Conservation (phyloP, 148 eudicot species). For the Rhododendron simsii region DNA sequence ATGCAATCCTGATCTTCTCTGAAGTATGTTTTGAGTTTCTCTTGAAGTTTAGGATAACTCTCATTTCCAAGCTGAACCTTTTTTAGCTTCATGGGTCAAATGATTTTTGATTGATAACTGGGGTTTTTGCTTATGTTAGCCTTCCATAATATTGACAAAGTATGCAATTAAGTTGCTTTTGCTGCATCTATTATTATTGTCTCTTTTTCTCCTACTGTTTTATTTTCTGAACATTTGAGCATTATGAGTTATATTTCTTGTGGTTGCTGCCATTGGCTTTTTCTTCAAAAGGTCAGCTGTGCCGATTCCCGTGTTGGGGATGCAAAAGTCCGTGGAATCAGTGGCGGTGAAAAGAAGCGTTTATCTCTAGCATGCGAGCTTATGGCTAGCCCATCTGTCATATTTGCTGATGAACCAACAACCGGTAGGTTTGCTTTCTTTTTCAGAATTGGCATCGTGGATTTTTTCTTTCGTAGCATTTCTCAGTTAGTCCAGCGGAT, state of each 20-base stretch:
- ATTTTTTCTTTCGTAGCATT: neutral
- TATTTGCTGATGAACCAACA: constrained; percentile 99
- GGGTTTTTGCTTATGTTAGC: neutral
- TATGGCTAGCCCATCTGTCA: constrained; percentile 96
- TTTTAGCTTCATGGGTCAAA: neutral
- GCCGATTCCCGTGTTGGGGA: constrained; percentile 96
- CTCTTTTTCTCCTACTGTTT: neutral
- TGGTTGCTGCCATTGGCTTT: constrained; percentile 11
- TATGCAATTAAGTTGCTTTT: neutral
- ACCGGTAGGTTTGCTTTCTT: constrained; percentile 53
- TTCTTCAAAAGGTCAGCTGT: constrained; percentile 73
- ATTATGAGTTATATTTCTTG: neutral
- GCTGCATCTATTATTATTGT: neutral
- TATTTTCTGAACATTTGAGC: neutral
- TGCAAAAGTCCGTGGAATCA: constrained; percentile 97
- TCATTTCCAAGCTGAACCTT: neutral
- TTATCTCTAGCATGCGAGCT: constrained; percentile 91
- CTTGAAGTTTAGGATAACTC: neutral
- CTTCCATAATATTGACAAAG: neutral
- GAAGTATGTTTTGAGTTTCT: neutral
- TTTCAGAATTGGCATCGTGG: neutral
- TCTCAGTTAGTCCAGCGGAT: neutral
- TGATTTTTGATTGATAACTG: neutral
- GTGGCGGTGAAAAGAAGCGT: constrained; percentile 99
- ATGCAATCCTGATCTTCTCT: neutral